These are phyloP conservation scores for Pterocarpus santalinus DNA, from an alignment of 306 rosid species.

Conservation along the genomic window DNA sequence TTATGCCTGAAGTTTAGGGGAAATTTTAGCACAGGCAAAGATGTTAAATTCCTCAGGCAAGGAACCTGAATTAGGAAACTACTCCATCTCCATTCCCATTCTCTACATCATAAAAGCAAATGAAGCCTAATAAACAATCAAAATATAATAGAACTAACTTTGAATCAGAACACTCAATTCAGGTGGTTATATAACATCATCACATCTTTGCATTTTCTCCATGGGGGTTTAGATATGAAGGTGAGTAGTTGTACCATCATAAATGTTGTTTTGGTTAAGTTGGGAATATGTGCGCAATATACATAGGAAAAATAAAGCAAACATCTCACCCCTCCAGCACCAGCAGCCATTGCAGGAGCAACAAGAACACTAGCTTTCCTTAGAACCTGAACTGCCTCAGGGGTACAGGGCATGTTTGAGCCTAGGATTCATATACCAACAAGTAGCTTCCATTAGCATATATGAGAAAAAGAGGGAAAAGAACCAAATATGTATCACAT, in stretches of 20 bases:
- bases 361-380: conserved; percentile 88
- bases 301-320: conserved; percentile 45
- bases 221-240: conserved; percentile 2
- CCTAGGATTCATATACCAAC: conserved; percentile 59
- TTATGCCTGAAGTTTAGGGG: too few species aligned
- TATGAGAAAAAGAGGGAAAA: conserved; percentile 17
- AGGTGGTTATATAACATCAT: conserved; percentile 17
- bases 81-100: too few species aligned
- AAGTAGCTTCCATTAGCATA: conserved; percentile 38
- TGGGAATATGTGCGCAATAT: conserved; percentile 7
- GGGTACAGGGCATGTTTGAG: conserved; percentile 95
- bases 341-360: conserved; percentile 99
- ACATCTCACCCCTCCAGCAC: conserved; percentile 96
- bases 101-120: too few species aligned
- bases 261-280: conserved; percentile 24
- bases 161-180: not conserved
- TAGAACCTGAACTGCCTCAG: conserved; percentile 88
- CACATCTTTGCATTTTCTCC: conserved; percentile 15
- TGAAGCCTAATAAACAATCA: too few species aligned
- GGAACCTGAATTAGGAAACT: too few species aligned
- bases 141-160: too few species aligned
- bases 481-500: conserved; percentile 23
- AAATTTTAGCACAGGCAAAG: too few species aligned
- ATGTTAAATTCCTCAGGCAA: too few species aligned
- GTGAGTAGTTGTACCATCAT: not conserved